Base-by-base conservation (phyloP, 805 yeast species). In the Saccharomycopsis sp. region DNA sequence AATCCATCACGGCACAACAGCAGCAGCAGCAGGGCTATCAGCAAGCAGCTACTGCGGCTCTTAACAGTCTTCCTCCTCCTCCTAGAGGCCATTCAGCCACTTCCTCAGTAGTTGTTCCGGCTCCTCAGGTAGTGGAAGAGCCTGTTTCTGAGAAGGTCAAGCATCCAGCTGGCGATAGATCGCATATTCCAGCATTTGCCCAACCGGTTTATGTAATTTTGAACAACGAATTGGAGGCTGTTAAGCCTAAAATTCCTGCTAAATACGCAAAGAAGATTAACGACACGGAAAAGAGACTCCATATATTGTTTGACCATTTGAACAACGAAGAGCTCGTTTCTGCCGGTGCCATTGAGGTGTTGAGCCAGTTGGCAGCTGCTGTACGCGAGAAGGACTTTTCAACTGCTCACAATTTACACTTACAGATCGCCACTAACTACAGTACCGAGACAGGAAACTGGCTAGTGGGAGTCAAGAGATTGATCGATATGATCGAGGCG, bases 401-500 rank as follows among this genome's bases (percentile, higher is more conserved):
- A 2, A 74, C 74, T 15, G 97, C 98, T 0, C 72, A 78, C 56
- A 70, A 77, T 1, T 65, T 81, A 38, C 83, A 82, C 62, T 69
- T 76, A 41, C 81, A 83, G 55, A 79, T 94, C 61, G 81, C 87
- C 22, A 78, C 89, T 5, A 78, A 81, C 42, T 78, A 81, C 62
- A 79, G 85, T 23, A 82, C 79, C 23, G 96, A 92, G 70, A 82
- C 87, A 63, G 97, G 96, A 14, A 84, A 86, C 66, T 94, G 99
- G 99, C 82, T 87, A 75, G 82, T 87, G 35, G 99, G 99, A 65
- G 86, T 94, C 53, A 90, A 87, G 72, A 83, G 97, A 65, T 78
- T 94, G 62, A 83, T 93, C 62, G 86, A 86, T 62, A 89, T 94
- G 80, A 82, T 77, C 15, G 83, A 80, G 65, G 84, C 77, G 42